Conservation (phyloP, 257 asterid species). For the Solanum chilense region DNA sequence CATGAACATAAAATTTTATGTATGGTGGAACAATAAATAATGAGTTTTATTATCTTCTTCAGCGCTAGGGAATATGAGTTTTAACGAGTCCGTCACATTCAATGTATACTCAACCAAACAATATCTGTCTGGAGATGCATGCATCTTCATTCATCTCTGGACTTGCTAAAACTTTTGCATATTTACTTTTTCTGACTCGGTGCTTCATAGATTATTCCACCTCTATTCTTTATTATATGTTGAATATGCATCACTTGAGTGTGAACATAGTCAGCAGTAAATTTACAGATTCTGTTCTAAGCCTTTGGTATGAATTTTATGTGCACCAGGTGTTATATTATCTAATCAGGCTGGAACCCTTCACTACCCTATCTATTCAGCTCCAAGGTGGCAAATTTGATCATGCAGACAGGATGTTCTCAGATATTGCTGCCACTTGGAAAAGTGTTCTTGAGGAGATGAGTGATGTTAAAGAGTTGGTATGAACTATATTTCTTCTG, state of each 20-base stretch:
- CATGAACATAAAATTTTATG: not conserved
- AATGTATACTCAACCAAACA: not conserved
- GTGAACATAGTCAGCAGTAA: slow-evolving; percentile 4
- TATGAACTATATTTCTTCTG: slow-evolving; percentile 14
- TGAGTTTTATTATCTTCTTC: not conserved
- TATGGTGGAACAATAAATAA: not conserved
- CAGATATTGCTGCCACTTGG: slow-evolving; percentile 91
- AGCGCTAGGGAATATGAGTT: not conserved
- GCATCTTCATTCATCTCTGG: not conserved
- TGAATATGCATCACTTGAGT: not conserved
- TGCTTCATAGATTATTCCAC: not conserved
- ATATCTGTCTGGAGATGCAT: not conserved
- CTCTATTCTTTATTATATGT: not conserved
- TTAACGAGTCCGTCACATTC: not conserved
- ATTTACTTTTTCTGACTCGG: not conserved
- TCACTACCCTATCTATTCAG: slow-evolving; percentile 92
- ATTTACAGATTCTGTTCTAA: not conserved
- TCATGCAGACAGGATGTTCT: slow-evolving; percentile 98
- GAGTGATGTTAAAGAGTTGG: slow-evolving; percentile 98
- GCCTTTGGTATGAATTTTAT: slow-evolving; percentile 3
- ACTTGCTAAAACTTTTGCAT: not conserved
- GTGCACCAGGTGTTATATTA: slow-evolving; percentile 75
- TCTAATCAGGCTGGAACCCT: slow-evolving; percentile 90
- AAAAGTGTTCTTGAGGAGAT: slow-evolving; percentile 95
- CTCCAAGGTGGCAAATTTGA: slow-evolving; percentile 98